These are phyloP conservation scores for Apiotrichum mycotoxinovorans DNA, from an alignment of 1,284 basidiomycete genomes.

Conservation along the genomic window DNA sequence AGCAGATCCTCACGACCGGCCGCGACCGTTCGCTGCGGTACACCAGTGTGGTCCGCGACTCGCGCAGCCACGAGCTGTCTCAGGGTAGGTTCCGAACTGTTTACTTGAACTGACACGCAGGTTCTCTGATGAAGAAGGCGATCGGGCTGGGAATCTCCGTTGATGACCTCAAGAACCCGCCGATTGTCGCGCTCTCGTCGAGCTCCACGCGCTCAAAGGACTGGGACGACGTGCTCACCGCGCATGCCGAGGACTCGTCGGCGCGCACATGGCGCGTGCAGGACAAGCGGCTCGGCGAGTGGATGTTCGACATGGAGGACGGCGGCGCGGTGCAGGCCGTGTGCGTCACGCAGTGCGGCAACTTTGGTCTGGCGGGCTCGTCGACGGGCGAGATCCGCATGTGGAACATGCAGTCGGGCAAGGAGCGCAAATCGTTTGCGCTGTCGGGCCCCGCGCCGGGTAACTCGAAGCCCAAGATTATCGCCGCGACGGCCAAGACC, in stretches of 20 bases:
- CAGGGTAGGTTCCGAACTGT: constrained; percentile 61
- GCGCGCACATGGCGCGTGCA: constrained; percentile 83
- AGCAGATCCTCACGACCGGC: constrained; percentile 79
- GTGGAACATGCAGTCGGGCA: constrained; percentile 96
- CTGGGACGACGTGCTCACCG: constrained; percentile 95
- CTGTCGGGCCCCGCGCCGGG: constrained; percentile 59
- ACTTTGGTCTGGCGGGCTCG: constrained; percentile 83
- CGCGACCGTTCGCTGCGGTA: constrained; percentile 82
- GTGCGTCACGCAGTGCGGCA: constrained; percentile 90
- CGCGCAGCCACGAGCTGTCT: constrained; percentile 86
- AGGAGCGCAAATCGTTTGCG: constrained; percentile 72
- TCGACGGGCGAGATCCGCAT: constrained; percentile 73
- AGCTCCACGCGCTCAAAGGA: constrained; percentile 82
- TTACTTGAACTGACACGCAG: constrained; percentile 47
- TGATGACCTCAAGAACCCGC: constrained; percentile 73
- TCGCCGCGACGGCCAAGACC: constrained; percentile 25
- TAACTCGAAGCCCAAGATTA: constrained; percentile 52
- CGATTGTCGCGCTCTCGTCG: constrained; percentile 71
- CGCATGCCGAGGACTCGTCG: constrained; percentile 73
- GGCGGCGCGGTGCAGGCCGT: constrained; percentile 61
- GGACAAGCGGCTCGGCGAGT: constrained; percentile 74
- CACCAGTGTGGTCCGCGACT: constrained; percentile 89
- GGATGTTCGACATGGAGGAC: constrained; percentile 52
- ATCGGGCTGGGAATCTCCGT: constrained; percentile 73
- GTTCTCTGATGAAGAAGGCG: constrained; percentile 80